phyloP scores from a whole-genome alignment of 1,284 basidiomycete species.

The Thelephora terrestris region DNA sequence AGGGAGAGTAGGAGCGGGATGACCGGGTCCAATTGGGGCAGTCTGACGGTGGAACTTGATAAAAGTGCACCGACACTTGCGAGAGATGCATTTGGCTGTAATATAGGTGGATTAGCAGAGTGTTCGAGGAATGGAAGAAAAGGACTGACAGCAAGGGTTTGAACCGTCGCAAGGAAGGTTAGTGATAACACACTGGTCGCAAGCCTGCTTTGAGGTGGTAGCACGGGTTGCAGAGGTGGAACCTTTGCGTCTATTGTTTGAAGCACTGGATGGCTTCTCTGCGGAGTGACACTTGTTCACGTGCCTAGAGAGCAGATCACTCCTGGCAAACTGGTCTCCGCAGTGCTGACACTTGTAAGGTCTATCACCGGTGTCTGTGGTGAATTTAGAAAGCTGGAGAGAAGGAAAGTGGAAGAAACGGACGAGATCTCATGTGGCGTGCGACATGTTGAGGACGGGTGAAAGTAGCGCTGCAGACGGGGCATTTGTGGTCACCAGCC shows the following conservation, averaged over 20 bases:
- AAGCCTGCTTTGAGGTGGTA: constrained; percentile 70
- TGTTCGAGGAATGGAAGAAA: constrained; percentile 6
- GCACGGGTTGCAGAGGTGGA: constrained; percentile 53
- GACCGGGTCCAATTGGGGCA: constrained; percentile 64
- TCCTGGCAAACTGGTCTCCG: constrained; percentile 82
- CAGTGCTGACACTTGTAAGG: constrained; percentile 87
- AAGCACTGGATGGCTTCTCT: constrained; percentile 48
- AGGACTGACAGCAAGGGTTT: constrained; percentile 66
- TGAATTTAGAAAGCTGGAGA: constrained; percentile 9
- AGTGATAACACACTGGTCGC: constrained; percentile 79
- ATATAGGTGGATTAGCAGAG: constrained; percentile 1
- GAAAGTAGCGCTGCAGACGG: constrained; percentile 80
- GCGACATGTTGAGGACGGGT: constrained; percentile 87
- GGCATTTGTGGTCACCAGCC: constrained; percentile 42
- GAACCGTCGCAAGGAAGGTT: constrained; percentile 74
- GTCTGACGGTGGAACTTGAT: constrained; percentile 81
- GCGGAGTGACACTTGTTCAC: constrained; percentile 83
- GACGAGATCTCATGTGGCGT: constrained; percentile 82
- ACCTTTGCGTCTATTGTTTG: constrained; percentile 40
- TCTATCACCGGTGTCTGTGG: constrained; percentile 78
- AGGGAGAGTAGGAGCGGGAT: constrained; percentile 22
- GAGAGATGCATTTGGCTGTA: constrained; percentile 67
- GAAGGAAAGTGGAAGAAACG: constrained; percentile 24
- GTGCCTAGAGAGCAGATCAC: constrained; percentile 80
- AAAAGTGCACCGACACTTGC: constrained; percentile 72